Evolutionary conservation across 495 filamentous ascomycete genomes (phyloP), one percentile per base, ranked within the genome.

Genomic region (Annulohypoxylon maeteangense): DNA sequence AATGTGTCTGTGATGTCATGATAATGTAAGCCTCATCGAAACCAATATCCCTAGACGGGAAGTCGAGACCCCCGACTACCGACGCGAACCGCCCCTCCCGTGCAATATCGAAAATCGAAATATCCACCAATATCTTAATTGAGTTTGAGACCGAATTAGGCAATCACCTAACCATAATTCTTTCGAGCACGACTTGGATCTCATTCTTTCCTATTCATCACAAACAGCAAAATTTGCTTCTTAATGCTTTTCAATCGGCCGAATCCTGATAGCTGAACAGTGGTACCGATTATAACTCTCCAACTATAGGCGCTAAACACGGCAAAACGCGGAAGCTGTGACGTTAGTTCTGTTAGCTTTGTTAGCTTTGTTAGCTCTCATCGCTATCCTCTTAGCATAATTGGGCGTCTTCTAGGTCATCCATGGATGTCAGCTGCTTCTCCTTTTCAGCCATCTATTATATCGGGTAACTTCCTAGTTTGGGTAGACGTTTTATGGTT

Each of bases 31-130:
- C 50, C 25, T 36, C 50, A 36, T 54, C 25, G 16, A 12, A 40
- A n/a, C 14, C 4, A 27, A 44, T 8, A 32, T 56, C 14, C 45
- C 29, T 53, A 20, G 18, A 40, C 69, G 69, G 69, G 38, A 64
- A 64, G 34, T 31, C 42, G 34, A 31, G 64, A 53, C 45, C 64
- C 36, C 70, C 70, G 70, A 67, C 64, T 58, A 11, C 70, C 67
- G 70, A 72, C 32, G 53, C 54, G 45, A 61, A 11, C 18, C 34
- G 20, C 25, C 16, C 27, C 36, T 40, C 11, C 34, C 7, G 34
- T 14, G 36, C 12, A 40, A n/a, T 31, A 34, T 29, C 36, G 32
- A 7, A 36, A 32, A 36, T 7, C 34, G 1, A 3, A 14, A 34
- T 18, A 32, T 54, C 29, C 20, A 29, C 47, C 47, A 51, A 51